Evolutionary conservation across 352 stramenopile species (phyloP), one percentile per base, ranked within the genome.

Genomic region (Pythium rhizo-oryzae): DNA sequence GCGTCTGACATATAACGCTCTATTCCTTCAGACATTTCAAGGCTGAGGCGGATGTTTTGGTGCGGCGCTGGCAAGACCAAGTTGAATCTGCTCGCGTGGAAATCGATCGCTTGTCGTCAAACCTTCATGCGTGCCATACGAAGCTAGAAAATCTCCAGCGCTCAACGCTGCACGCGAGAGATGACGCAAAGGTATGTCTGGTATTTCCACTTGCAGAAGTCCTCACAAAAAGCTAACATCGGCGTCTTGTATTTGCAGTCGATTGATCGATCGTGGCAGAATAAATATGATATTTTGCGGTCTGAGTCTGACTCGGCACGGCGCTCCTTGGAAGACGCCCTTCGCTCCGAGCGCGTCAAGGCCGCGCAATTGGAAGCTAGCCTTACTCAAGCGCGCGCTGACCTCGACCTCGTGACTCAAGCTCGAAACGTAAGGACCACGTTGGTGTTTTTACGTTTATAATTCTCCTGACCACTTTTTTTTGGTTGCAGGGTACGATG

Each of bases 51-150:
- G 65, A 64, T 28, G 55, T 43, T 9, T 44, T 92, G 46, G 62
- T 83, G 41, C 70, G 67, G 8, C 70, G 75, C 15, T 89, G 74
- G 79, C 77, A 87, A 47, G 71, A 90, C 24, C 73, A 91, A 60
- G 39, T 57, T 4, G 76, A 71, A 1, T 4, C 57, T n/a, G 67
- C 85, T 73, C 67, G 47, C 16, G 71, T 53, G 0, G 75, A 85
- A 23, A 62, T 92, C 19, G 80, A 90, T 16, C 72, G 69, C 4
- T 33, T 90, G 11, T 74, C 70, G 15, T 75, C 74, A 12, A 72
- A 81, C 35, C 62, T 92, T 18, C 74, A 76, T 18, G 37, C 73
- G 4, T 88, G 82, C 33, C 72, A 92, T 63, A 54, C 62, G 21
- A 85, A 87, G 46, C 55, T 92, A 11, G 74, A 87, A 49, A 70